Base-by-base conservation (phyloP, 106 monocot genomes). In the Iris macrosiphon region DNA sequence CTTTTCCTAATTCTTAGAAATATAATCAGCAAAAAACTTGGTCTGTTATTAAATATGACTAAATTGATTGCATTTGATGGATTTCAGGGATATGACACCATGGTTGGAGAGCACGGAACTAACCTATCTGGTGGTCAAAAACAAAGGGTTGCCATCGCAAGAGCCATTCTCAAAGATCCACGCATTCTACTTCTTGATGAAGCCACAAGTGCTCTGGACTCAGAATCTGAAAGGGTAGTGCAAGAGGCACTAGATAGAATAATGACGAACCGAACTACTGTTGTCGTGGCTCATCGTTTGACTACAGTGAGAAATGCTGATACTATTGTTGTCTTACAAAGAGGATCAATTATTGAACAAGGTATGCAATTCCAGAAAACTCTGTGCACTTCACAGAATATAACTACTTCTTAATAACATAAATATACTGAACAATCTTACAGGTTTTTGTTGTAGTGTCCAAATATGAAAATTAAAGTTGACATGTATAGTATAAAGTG, bases 101-200 rank as follows among this genome's bases (percentile, higher is more conserved):
- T 75, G 58, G 81, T 76, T 29, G 81, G 81, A 0, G 81, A 67
- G 44, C 66, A 68, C 64, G 81, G 75, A 30, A 76, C 67, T 27
- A 75, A 81, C 21, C 60, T 81, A 3, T 81, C 81, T 12, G 81
- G 80, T 3, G 80, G 80, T 15, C 80, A 80, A 41, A 80, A 80
- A 62, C 80, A 80, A 67, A 66, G 80, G 33, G 37, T 80, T 39
- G 80, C 80, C 12, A 80, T 80, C 40, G 80, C 80, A 2, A 70
- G 80, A 46, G 75, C 80, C 31, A 74, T 80, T 38, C 62, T 81
- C 9, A 81, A 75, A 57, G 71, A 75, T 38, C 80, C 80, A 24
- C 45, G 62, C 10, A 80, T 80, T 48, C 59, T 80, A 45, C 75
- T 80, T 25, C 58, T 80, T 23, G 80, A 80, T 40, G 80, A 80